phyloP scores from a whole-genome alignment of 306 rosid species.

The Rosa lucieae region DNA sequence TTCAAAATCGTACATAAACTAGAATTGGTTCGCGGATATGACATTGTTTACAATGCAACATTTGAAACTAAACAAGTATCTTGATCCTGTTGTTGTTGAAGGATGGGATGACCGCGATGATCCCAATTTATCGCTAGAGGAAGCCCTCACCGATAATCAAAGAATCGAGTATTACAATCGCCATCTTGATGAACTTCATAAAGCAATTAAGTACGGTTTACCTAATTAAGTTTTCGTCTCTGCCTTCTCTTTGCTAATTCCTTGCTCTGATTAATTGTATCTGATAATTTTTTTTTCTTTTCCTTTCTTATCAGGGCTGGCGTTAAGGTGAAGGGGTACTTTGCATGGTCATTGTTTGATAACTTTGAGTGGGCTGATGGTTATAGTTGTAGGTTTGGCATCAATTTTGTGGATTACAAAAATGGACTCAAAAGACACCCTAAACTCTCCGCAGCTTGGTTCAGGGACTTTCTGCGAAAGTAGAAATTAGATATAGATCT shows the following conservation, averaged over 20 bases:
- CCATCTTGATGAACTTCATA: conserved; percentile 48
- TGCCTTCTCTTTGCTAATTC: not conserved
- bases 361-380: conserved; percentile 60
- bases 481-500: not conserved
- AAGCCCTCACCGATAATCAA: conserved; percentile 43
- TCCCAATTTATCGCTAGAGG: conserved; percentile 30
- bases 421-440: conserved; percentile 40
- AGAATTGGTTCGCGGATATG: not conserved
- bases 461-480: conserved; percentile 40
- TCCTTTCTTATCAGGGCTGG: conserved; percentile 32
- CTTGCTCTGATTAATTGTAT: not conserved
- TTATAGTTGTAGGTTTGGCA: conserved; percentile 45
- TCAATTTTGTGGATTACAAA: conserved; percentile 47
- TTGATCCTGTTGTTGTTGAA: conserved; percentile 10
- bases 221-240: not conserved
- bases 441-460: conserved; percentile 53
- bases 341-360: conserved; percentile 62
- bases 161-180: conserved; percentile 44
- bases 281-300: not conserved
- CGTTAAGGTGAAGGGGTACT: conserved; percentile 55
- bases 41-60: not conserved
- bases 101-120: conserved; percentile 55
- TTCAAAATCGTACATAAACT: not conserved
- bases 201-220: conserved; percentile 38
- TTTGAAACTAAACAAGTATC: not conserved